Conservation (phyloP, 768 basidiomycete species). For the Termitomyces heimii region DNA sequence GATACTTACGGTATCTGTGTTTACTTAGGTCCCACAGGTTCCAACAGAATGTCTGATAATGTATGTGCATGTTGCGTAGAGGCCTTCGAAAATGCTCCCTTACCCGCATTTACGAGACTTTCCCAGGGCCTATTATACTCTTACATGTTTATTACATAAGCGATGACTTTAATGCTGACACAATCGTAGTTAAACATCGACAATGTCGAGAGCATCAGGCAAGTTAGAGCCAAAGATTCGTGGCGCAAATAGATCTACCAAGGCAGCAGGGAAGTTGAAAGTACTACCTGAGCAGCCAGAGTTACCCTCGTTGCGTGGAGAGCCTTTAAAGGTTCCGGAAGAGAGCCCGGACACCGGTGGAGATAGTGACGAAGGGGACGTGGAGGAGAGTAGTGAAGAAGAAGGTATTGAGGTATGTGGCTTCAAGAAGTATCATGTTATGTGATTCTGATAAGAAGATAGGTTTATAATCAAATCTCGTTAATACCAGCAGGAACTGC, state of each 20-base stretch:
- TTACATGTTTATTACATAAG: conserved; percentile 4
- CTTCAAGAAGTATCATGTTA: background rate
- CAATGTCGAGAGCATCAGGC: conserved; percentile 15
- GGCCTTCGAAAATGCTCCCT: too few relatives aligned
- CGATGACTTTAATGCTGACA: background rate
- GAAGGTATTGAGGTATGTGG: conserved; percentile 56
- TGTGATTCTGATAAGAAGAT: background rate
- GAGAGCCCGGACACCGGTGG: conserved; percentile 44
- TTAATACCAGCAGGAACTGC: conserved; percentile 94
- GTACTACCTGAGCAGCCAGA: conserved; percentile 85
- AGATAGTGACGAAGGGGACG: conserved; percentile 70
- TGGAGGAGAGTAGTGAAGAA: conserved; percentile 55
- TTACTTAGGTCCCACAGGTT: too few relatives aligned
- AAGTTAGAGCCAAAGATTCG: conserved; percentile 48
- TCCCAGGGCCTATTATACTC: too few relatives aligned
- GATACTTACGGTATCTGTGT: too few relatives aligned
- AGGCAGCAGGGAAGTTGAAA: conserved; percentile 81
- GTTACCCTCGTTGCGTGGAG: conserved; percentile 22
- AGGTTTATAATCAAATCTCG: conserved; percentile 94
- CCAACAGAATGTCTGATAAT: too few relatives aligned
- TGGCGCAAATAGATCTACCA: conserved; percentile 75
- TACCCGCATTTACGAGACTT: too few relatives aligned
- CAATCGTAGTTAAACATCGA: background rate
- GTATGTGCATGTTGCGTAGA: too few relatives aligned
- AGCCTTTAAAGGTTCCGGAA: conserved; percentile 32